Evolutionary conservation across 106 monocot species (phyloP).

Genomic region (Agapanthus africanus): DNA sequence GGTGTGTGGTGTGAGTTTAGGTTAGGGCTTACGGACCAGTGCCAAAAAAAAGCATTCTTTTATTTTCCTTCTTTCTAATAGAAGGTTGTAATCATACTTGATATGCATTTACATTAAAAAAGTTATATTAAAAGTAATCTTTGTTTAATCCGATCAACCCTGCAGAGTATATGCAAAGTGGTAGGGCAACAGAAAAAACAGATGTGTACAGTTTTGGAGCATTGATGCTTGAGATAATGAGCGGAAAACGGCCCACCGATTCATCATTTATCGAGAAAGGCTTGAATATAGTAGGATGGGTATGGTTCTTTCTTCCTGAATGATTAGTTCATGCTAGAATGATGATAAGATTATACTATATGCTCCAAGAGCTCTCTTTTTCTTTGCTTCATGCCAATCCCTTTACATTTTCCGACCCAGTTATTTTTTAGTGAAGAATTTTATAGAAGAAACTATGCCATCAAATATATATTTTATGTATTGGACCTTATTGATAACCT

Average conservation of each 20-base stretch:
- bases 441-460: too few relatives aligned
- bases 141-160: conserved; percentile 1
- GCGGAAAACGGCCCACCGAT: conserved; percentile 95
- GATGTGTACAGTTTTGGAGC: conserved; percentile 99
- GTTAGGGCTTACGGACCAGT: too few relatives aligned
- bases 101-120: neutral
- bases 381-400: conserved; percentile 5
- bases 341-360: neutral
- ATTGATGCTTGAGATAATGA: conserved; percentile 83
- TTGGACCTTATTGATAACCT: neutral
- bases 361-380: neutral
- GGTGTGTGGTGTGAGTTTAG: too few relatives aligned
- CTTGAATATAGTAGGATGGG: conserved; percentile 97
- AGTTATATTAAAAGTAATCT: neutral
- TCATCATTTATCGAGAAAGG: conserved; percentile 94
- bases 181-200: conserved; percentile 92
- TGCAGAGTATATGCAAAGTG: conserved; percentile 98
- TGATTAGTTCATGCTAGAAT: neutral
- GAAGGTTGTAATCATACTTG: neutral
- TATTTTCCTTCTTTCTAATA: neutral
- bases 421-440: too few relatives aligned
- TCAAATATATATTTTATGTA: neutral
- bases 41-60: neutral
- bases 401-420: neutral
- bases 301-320: conserved; percentile 22